Evolutionary conservation across 179 eudicot genomes (phyloP).

Genomic region (Pouteria campechiana): DNA sequence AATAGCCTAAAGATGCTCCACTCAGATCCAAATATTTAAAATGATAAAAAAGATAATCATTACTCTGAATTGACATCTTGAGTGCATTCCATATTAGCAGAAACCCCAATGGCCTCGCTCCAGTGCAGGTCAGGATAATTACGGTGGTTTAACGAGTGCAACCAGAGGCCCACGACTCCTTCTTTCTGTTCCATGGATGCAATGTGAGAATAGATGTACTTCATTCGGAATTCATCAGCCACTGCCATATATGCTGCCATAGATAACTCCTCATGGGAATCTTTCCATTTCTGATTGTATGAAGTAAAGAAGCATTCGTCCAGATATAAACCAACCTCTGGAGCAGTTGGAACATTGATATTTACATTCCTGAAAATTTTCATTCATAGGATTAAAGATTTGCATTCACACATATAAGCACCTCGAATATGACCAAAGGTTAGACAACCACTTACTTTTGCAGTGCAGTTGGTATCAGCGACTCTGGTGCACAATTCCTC

Average conservation of each 20-base stretch:
- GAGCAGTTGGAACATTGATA: constrained; percentile 87
- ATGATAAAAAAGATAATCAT: no score
- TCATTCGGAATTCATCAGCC: constrained; percentile 79
- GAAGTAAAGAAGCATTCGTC: constrained; percentile 90
- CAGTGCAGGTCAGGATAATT: constrained; percentile 70
- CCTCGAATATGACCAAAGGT: not conserved
- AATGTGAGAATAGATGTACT: constrained; percentile 68
- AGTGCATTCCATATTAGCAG: not conserved
- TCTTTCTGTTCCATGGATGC: constrained; percentile 71
- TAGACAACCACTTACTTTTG: constrained; percentile 33
- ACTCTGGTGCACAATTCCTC: constrained; percentile 68
- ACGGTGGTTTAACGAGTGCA: constrained; percentile 79
- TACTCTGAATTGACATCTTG: no score
- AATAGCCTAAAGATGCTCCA: no score
- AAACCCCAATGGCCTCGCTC: constrained; percentile 2
- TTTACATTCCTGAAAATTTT: constrained; percentile 37
- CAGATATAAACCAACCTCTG: constrained; percentile 87
- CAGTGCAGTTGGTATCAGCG: constrained; percentile 55
- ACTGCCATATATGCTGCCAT: constrained; percentile 64
- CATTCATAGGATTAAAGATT: not conserved
- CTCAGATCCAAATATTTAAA: no score
- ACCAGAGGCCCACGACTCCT: constrained; percentile 74
- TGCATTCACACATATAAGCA: not conserved
- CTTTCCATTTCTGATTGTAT: constrained; percentile 69
- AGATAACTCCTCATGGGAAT: constrained; percentile 72